A percentile compares a stretch with the other conserved stretches of the same genome.
Evolutionary conservation across 352 stramenopile genomes (phyloP).

Genomic region (Phytophthora litchii): DNA sequence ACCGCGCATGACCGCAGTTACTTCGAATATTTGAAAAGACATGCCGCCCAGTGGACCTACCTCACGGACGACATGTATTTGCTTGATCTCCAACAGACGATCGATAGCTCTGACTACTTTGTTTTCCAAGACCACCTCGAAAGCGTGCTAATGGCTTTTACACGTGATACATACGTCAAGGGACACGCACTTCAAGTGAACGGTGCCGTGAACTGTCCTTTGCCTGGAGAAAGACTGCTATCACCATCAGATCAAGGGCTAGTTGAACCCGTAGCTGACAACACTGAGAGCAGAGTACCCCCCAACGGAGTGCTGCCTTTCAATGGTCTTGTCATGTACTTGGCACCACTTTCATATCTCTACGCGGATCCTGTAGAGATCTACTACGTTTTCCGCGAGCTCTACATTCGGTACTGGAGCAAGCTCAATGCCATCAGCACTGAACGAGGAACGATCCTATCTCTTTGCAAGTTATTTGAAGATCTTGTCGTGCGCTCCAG

Average conservation of each 20-base stretch:
- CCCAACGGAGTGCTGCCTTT: constrained; percentile 78
- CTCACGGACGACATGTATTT: constrained; percentile 83
- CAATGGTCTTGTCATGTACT: constrained; percentile 75
- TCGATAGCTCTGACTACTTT: constrained; percentile 83
- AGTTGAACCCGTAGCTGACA: constrained; percentile 1
- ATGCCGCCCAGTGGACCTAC: constrained; percentile 47
- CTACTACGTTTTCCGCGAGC: constrained; percentile 79
- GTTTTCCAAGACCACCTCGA: constrained; percentile 82
- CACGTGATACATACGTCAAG: constrained; percentile 56
- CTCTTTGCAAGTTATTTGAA: constrained; percentile 81
- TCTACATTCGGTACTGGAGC: constrained; percentile 85
- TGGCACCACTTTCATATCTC: constrained; percentile 73
- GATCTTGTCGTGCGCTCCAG: constrained; percentile 59
- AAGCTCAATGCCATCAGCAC: constrained; percentile 69
- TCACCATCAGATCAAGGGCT: constrained; percentile 1
- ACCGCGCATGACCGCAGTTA: constrained; percentile 42
- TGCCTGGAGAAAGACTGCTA: not conserved
- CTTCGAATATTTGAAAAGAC: constrained; percentile 54
- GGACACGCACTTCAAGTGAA: constrained; percentile 56
- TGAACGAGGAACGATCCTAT: constrained; percentile 60
- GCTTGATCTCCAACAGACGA: constrained; percentile 78
- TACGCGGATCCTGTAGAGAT: constrained; percentile 67
- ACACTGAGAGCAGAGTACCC: constrained; percentile 38
- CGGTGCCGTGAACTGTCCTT: constrained; percentile 39
- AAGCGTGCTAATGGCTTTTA: constrained; percentile 77